Evolutionary conservation across 2,329 filamentous ascomycete species (phyloP).

Genomic region (Didymella lethalis): DNA sequence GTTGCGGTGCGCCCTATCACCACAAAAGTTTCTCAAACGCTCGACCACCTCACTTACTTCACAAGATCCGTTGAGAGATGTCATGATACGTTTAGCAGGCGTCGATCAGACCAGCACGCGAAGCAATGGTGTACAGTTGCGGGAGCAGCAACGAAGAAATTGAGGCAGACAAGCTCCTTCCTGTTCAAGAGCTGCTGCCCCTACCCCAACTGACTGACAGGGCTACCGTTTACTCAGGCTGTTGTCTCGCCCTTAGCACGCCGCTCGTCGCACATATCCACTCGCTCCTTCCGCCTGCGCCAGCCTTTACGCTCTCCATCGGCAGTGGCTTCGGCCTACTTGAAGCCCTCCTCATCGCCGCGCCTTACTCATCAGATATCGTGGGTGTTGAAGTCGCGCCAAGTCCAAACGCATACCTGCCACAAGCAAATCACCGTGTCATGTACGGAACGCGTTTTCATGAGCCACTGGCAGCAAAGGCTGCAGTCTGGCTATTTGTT

Average conservation of each 20-base stretch:
- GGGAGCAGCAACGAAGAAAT: conserved; percentile 10
- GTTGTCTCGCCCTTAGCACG: conserved; percentile 48
- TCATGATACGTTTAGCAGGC: neutral
- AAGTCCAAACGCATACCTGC: conserved; percentile 56
- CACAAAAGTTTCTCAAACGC: neutral
- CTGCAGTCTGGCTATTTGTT: conserved; percentile 60
- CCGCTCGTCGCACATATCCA: conserved; percentile 39
- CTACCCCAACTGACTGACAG: conserved; percentile 29
- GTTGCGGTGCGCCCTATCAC: neutral
- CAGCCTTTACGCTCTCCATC: conserved; percentile 52
- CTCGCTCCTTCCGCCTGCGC: conserved; percentile 34
- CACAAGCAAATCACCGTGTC: conserved; percentile 51
- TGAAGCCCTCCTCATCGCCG: conserved; percentile 53
- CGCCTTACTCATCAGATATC: conserved; percentile 40
- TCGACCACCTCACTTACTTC: neutral
- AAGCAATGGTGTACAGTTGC: neutral
- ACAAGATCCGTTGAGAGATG: neutral
- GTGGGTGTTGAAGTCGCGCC: conserved; percentile 60
- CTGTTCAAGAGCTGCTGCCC: neutral
- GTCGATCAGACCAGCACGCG: neutral
- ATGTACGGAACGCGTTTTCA: conserved; percentile 58
- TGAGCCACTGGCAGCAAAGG: conserved; percentile 52
- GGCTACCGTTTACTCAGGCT: conserved; percentile 42
- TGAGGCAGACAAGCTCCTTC: conserved; percentile 1
- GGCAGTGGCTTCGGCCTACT: conserved; percentile 62